Evolutionary conservation across 139 green algal genomes (phyloP), one percentile per base, ranked within the genome.

Genomic region (Haematococcus lacustris): DNA sequence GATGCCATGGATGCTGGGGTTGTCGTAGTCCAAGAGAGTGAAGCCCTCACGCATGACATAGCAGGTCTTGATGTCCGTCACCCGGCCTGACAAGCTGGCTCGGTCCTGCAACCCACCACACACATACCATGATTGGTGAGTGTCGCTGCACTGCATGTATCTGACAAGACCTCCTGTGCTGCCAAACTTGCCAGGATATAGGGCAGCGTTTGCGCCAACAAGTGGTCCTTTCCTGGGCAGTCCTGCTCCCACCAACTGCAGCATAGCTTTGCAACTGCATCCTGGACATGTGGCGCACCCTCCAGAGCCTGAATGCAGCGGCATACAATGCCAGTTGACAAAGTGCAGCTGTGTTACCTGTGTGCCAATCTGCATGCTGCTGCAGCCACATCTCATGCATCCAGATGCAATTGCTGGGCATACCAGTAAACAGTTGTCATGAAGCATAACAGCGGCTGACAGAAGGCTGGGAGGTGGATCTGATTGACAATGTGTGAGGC

Each of bases 21-120:
- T 85, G 0, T 91, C 87, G 72, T 84, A 96, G 76, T 95, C 91
- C 47, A 96, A 81, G 66, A 92, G 82, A 23, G 72, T 39, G 51
- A 96, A 72, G 0, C 85, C 85, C 0, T 82, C 76, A 0, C 86
- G 80, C 43, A 94, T 84, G 35, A 69, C 74, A 76, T 85, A 82
- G 76, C 87, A 91, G 0, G 76, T 53, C 78, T 94, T 90, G 33
- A 96, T 83, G 66, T 89, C 81, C 1, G 63, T 73, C 0, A 78
- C 53, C 1, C 76, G 79, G 37, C 73, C 77, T 6, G 63, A 61
- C 23, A 41, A 7, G n/a, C 67, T 64, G 33, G 84, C 80, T 2
- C 79, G 74, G 0, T 76, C 37, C 81, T 89, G 83, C 38, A 39
- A 21, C 5, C n/a, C n/a, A n/a, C n/a, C n/a, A n/a, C n/a, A n/a